phyloP scores from a whole-genome alignment of 208 protist genomes.

The Naegleria gruberi region DNA sequence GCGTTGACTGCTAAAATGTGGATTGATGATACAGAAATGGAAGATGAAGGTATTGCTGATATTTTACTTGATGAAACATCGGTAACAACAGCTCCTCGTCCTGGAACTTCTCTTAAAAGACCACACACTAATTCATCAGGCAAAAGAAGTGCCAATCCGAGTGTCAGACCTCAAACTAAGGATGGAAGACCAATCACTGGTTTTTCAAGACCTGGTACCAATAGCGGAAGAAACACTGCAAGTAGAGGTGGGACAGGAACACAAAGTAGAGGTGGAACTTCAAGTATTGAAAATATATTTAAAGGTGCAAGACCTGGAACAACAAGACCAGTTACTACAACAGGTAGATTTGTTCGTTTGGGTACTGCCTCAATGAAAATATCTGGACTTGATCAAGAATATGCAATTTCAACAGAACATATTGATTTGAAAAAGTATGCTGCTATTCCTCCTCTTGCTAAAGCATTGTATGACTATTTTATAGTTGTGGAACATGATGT shows the following conservation, averaged over 20 bases:
- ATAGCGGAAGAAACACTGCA: conserved; percentile 17
- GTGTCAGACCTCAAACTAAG: conserved; percentile 39
- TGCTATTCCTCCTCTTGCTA: conserved; percentile 69
- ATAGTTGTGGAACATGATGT: conserved; percentile 83
- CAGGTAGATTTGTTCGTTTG: conserved; percentile 76
- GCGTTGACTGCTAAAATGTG: conserved; percentile 75
- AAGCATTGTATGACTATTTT: conserved; percentile 85
- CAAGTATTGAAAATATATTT: conserved; percentile 31
- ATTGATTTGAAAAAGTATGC: conserved; percentile 81
- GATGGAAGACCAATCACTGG: conserved; percentile 42
- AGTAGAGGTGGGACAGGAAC: neutral
- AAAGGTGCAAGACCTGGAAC: conserved; percentile 44
- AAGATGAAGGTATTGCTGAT: conserved; percentile 82
- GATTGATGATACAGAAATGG: conserved; percentile 88
- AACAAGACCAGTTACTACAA: conserved; percentile 60
- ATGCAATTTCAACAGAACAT: conserved; percentile 68
- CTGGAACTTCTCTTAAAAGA: conserved; percentile 66
- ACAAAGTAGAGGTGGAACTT: conserved; percentile 34
- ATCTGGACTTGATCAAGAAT: conserved; percentile 46
- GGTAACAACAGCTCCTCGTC: conserved; percentile 60
- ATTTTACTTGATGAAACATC: conserved; percentile 80
- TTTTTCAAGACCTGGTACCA: conserved; percentile 64
- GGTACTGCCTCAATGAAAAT: conserved; percentile 78
- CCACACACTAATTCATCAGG: conserved; percentile 39
- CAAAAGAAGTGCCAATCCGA: conserved; percentile 38